These are phyloP conservation scores for Penicillium sp. DNA, from an alignment of 2,329 filamentous ascomycete species.

Conservation along the genomic window DNA sequence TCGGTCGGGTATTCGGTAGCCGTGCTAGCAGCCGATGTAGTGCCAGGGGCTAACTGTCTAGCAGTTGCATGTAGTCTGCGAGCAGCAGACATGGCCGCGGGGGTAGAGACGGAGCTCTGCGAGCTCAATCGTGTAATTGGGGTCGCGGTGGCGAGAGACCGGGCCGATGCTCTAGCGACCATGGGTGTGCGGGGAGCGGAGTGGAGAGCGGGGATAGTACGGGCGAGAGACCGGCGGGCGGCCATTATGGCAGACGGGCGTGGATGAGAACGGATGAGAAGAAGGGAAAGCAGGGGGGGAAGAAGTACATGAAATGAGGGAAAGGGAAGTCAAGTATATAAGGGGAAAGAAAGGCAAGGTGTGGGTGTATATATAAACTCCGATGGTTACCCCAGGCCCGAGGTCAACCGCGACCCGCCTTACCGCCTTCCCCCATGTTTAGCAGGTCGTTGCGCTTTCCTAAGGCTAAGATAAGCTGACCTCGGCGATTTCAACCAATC, in stretches of 20 bases:
- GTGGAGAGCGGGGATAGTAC: conserved; percentile 45
- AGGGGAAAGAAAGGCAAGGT: conserved; percentile 6
- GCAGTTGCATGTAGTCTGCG: conserved; percentile 58
- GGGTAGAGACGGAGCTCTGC: conserved; percentile 21
- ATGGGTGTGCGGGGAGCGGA: conserved; percentile 42
- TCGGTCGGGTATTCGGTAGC: conserved; percentile 59
- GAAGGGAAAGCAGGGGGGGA: conserved; percentile 1
- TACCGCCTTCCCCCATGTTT: conserved; percentile 22
- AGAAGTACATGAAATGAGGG: not conserved
- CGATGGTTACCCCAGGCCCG: conserved; percentile 25
- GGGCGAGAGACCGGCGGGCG: conserved; percentile 41
- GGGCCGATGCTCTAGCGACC: conserved; percentile 31
- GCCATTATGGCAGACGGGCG: conserved; percentile 35
- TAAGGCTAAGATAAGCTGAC: conserved; percentile 24
- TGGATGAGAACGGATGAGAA: conserved; percentile 1
- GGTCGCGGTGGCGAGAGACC: conserved; percentile 30
- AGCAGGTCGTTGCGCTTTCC: conserved; percentile 2
- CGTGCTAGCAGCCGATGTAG: conserved; percentile 55
- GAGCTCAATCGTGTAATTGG: conserved; percentile 23
- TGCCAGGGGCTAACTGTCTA: conserved; percentile 54
- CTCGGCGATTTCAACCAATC: conserved; percentile 25
- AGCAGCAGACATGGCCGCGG: conserved; percentile 29
- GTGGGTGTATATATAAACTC: not conserved
- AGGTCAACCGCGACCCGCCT: conserved; percentile 27
- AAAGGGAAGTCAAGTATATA: conserved; percentile 14